Evolutionary conservation across 192 early-diverging fungal species (phyloP), one percentile per base, ranked within the genome.

Genomic region (Coemansia sp.): DNA sequence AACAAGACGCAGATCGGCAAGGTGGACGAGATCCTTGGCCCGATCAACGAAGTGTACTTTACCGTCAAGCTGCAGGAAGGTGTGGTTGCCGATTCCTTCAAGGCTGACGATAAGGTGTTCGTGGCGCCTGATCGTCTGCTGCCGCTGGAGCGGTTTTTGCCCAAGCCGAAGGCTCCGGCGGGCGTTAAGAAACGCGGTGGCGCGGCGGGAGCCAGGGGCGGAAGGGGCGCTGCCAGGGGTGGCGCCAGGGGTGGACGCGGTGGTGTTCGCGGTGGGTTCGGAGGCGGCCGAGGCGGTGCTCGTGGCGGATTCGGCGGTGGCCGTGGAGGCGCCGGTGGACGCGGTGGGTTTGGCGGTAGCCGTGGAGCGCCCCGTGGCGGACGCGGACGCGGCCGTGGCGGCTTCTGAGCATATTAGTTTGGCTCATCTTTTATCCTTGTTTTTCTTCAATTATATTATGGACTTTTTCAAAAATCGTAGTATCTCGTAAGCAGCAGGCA

Each of bases 1-100:
- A 96, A 97, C 84, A 99, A 99, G 84, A 90, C 89, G 51, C 93
- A 93, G 78, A 96, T 99, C 66, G 96, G 96, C 65, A 97, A 99
- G 69, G 94, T 99, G 7, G 96, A 99, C 59, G 96, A 99, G 74
- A 96, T 99, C 61, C 83, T 99, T 27, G 96, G 96, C 13, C 94
- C 94, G 33, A 84, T 99, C 75, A 97, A 94, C 81, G 92, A 99
- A 68, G 91, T 99, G 23, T 94, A 84, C 66, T 99, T 99, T 69
- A 96, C 96, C 18, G 93, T 99, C 48, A 97, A 97, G 86, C 81
- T 95, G 57, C 85, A 91, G 64, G 92, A 94, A 46, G 94, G 94
- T 53, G 89, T 97, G 57, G 83, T 91, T 23, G 94, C 95, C 5
- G 85, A 82, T 15, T 91, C 88, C n/a, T 99, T 97, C 83, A 93